A percentile compares a stretch with the other conserved stretches of the same genome.
Conservation (phyloP, 2,329 filamentous ascomycete genomes). For the Microcyclospora tardicrescens region DNA sequence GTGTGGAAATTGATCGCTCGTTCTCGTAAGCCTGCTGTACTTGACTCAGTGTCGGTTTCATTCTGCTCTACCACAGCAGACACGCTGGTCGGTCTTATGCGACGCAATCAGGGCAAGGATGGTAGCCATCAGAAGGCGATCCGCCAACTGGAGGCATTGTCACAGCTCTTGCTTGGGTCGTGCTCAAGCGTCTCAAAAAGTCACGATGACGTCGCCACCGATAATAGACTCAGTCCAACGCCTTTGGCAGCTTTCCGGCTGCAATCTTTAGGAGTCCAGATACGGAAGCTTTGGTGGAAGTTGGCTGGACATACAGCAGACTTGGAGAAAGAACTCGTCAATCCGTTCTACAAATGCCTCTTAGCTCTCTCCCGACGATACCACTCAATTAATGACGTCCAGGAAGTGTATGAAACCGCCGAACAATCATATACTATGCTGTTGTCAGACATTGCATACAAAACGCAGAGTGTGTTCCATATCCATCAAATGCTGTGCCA, state of each 20-base stretch:
- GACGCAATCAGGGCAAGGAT: constrained; percentile 33
- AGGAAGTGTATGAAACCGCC: constrained; percentile 3
- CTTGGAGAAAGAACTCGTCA: constrained; percentile 50
- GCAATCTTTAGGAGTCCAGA: constrained; percentile 49
- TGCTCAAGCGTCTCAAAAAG: constrained; percentile 53
- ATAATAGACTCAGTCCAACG: constrained; percentile 42
- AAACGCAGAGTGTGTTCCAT: background rate
- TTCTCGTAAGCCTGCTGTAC: constrained; percentile 44
- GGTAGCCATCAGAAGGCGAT: constrained; percentile 43
- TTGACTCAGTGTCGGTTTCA: constrained; percentile 45
- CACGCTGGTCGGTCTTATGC: constrained; percentile 48
- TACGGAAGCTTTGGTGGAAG: constrained; percentile 53
- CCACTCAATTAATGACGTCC: background rate
- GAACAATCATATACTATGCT: background rate
- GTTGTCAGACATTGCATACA: no score
- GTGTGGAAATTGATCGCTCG: constrained; percentile 50
- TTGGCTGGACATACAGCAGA: constrained; percentile 48
- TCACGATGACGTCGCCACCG: constrained; percentile 45
- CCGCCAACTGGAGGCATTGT: constrained; percentile 53
- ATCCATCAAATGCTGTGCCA: background rate
- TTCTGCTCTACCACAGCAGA: constrained; percentile 40
- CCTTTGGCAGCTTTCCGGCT: constrained; percentile 49
- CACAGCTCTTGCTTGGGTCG: constrained; percentile 51
- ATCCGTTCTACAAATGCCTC: constrained; percentile 51
- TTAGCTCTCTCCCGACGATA: constrained; percentile 37